A percentile compares a stretch with the other conserved stretches of the same genome.
Evolutionary conservation across 352 stramenopile species (phyloP).

Genomic region (Halophytophthora polymorphica): DNA sequence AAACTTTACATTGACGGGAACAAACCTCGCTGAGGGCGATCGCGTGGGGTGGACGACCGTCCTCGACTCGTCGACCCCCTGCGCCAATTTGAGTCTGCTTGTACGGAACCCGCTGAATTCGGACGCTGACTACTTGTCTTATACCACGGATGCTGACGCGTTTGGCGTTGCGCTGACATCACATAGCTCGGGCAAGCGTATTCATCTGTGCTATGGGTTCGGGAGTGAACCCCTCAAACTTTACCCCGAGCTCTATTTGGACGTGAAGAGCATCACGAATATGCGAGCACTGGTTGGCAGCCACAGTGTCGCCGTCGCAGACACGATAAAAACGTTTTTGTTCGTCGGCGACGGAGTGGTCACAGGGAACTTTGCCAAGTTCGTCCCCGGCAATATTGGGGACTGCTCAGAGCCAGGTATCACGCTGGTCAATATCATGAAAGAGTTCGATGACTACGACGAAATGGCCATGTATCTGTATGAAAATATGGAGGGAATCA

Average conservation of each 20-base stretch:
- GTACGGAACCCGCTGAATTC: slow-evolving; percentile 19
- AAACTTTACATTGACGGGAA: slow-evolving; percentile 43
- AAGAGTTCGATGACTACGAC: slow-evolving; percentile 56
- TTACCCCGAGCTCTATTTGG: slow-evolving; percentile 38
- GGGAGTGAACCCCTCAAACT: slow-evolving; percentile 52
- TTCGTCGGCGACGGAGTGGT: slow-evolving; percentile 61
- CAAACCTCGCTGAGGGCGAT: slow-evolving; percentile 39
- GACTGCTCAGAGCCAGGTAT: slow-evolving; percentile 42
- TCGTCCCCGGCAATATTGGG: slow-evolving; percentile 28
- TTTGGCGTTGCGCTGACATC: slow-evolving; percentile 38
- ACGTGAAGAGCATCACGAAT: slow-evolving; percentile 61
- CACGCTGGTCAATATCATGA: slow-evolving; percentile 48
- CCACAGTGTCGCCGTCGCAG: slow-evolving; percentile 35
- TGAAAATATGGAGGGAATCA: slow-evolving; percentile 36
- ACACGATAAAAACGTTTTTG: slow-evolving; percentile 54
- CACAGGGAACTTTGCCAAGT: slow-evolving; percentile 61
- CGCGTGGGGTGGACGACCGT: slow-evolving; percentile 49
- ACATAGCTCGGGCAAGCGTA: slow-evolving; percentile 46
- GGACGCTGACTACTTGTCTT: slow-evolving; percentile 53
- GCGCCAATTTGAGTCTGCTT: slow-evolving; percentile 35
- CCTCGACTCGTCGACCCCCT: slow-evolving; percentile 20
- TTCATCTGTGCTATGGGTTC: slow-evolving; percentile 69
- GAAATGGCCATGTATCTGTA: slow-evolving; percentile 78
- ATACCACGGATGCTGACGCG: slow-evolving; percentile 21
- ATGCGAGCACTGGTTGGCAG: slow-evolving; percentile 45